Evolutionary conservation across 2,329 filamentous ascomycete genomes (phyloP).

Genomic region (Pseudogymnoascus sp.): DNA sequence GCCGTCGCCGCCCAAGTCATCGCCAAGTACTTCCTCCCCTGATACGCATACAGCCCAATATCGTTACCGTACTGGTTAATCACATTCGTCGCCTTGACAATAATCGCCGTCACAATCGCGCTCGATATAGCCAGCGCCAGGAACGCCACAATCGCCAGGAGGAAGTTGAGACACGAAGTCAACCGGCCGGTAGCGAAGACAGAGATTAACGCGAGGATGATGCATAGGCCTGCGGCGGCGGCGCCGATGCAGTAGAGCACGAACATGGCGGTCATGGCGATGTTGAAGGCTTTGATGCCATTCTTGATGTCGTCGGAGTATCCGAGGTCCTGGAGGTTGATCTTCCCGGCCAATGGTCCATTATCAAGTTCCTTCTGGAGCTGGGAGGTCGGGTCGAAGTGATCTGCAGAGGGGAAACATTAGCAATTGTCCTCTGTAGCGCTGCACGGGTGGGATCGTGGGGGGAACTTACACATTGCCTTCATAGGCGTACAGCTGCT

Average conservation of each 20-base stretch:
- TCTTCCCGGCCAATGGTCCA: conserved; percentile 25
- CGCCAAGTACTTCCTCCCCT: conserved; percentile 47
- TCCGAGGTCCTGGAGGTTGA: conserved; percentile 44
- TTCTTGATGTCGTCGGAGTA: conserved; percentile 50
- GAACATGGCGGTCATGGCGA: conserved; percentile 45
- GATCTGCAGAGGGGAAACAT: conserved; percentile 22
- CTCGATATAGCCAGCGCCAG: conserved; percentile 61
- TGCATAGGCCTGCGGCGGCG: conserved; percentile 41
- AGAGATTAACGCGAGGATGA: conserved; percentile 39
- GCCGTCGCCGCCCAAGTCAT: conserved; percentile 52
- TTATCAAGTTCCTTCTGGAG: conserved; percentile 42
- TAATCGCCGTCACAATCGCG: conserved; percentile 61
- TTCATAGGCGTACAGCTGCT: conserved; percentile 46
- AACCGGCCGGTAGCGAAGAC: conserved; percentile 35
- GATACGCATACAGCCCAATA: conserved; percentile 29
- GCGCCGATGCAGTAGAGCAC: conserved; percentile 53
- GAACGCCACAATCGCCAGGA: conserved; percentile 30
- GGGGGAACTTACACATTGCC: conserved; percentile 37
- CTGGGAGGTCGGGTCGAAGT: conserved; percentile 46
- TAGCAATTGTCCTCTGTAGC: not conserved
- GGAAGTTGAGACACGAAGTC: conserved; percentile 15
- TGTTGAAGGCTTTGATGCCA: conserved; percentile 43
- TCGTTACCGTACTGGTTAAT: conserved; percentile 35
- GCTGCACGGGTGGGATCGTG: not conserved
- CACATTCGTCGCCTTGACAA: conserved; percentile 43